Evolutionary conservation across 805 yeast genomes (phyloP), one percentile per base, ranked within the genome.

Genomic region (Kodamaea kakaduensis): DNA sequence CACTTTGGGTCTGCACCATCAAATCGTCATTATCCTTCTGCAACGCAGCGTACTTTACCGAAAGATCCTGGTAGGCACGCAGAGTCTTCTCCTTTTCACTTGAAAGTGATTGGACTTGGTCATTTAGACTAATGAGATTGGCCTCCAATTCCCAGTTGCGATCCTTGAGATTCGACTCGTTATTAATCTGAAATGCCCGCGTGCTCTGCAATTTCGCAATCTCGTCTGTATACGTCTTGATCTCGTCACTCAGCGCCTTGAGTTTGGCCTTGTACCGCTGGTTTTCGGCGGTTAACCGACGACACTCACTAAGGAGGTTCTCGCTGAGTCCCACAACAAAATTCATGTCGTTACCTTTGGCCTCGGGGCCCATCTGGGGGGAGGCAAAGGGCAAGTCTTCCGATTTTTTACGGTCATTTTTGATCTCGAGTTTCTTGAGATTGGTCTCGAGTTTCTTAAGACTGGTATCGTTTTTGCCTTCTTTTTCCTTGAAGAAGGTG

Each of bases 311-410:
- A 12, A 84, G 66, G 43, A 84, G 60, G 38, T 81, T 81, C 47
- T 84, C 90, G 58, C 86, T 79, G 37, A 84, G 57, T 3, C 84
- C 86, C 39, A 82, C 82, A 10, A 82, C 78, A 51, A 83, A 83
- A 50, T 77, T 76, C 64, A 81, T 76, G 41, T 82, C 84, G 44
- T 77, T 77, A 14, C 77, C 77, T 40, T 65, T 67, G 6, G 66
- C 50, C 45, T 67, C 73, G 1, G 69, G 69, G 7, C 67, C 64
- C 36, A 66, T 45, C 3, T 52, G 49, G n/a, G 33, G 27, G n/a
- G 28, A n/a, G 12, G 36, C 27, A 14, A 24, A 24, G 10, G 31
- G 31, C 21, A 17, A 22, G n/a, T n/a, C n/a, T n/a, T n/a, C n/a
- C n/a, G n/a, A n/a, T n/a, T n/a, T n/a, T n/a, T n/a, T n/a, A n/a